phyloP scores from a whole-genome alignment of 768 basidiomycete genomes.

The Pleurotus tuber-regium region DNA sequence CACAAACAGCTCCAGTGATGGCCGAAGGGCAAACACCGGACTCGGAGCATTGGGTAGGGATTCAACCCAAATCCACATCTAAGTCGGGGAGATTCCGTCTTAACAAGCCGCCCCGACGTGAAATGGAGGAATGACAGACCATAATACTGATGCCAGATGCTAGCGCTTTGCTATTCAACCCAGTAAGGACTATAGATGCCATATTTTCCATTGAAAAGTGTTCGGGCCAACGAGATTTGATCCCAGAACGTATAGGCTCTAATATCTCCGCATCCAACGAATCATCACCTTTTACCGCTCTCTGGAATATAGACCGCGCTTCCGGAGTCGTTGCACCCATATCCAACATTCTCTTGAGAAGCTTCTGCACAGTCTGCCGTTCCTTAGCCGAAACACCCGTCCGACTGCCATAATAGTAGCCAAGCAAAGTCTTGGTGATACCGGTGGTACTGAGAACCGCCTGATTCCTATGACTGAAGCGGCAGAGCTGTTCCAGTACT shows the following conservation, averaged over 20 bases:
- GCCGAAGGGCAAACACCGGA: constrained; percentile 36
- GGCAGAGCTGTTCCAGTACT: constrained; percentile 60
- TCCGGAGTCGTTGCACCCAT: constrained; percentile 70
- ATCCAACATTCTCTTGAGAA: constrained; percentile 68
- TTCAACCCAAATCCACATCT: constrained; percentile 53
- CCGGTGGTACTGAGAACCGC: constrained; percentile 61
- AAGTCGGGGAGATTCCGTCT: background rate
- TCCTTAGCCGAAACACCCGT: constrained; percentile 39
- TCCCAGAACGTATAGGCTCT: constrained; percentile 66
- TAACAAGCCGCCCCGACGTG: background rate
- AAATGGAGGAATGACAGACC: constrained; percentile 37
- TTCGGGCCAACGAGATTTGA: constrained; percentile 76
- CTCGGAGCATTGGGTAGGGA: constrained; percentile 30
- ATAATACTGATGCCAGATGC: constrained; percentile 73
- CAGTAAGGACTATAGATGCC: constrained; percentile 48
- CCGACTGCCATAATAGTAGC: constrained; percentile 24
- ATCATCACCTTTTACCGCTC: constrained; percentile 45
- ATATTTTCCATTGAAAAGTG: constrained; percentile 69
- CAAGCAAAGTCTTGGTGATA: constrained; percentile 52
- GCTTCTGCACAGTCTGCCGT: constrained; percentile 54
- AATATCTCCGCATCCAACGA: constrained; percentile 61
- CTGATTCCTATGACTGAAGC: constrained; percentile 65
- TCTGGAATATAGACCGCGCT: constrained; percentile 62
- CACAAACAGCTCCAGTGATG: constrained; percentile 43
- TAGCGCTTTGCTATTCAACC: constrained; percentile 49